A percentile compares a stretch with the other conserved stretches of the same genome.
phyloP scores from a whole-genome alignment of 129 eudicot species.

The Arctium lappa region DNA sequence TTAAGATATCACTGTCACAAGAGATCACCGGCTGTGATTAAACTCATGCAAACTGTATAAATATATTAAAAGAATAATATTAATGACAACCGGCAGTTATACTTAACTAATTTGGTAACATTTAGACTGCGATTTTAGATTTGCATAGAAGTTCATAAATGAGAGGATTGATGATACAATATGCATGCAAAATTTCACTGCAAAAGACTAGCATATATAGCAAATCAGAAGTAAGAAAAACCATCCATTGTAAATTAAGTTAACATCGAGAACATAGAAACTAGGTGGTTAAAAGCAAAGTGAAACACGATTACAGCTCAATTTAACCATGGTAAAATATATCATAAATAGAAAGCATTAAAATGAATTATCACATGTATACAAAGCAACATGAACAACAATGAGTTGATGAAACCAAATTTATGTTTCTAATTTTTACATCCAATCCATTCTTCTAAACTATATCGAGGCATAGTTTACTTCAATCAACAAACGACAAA shows the following conservation, averaged over 20 bases:
- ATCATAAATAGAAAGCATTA: background rate
- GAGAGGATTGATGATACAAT: background rate
- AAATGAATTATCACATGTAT: background rate
- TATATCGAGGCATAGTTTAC: background rate
- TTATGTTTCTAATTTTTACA: background rate
- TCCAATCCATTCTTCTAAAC: background rate
- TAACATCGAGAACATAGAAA: background rate
- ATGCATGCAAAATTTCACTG: slow-evolving; percentile 5
- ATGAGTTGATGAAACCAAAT: background rate
- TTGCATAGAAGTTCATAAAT: background rate
- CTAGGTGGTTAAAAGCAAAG: background rate
- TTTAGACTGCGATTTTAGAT: background rate
- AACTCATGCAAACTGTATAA: background rate
- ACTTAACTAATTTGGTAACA: background rate
- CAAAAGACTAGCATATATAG: background rate
- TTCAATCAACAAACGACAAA: background rate
- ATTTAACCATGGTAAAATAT: background rate
- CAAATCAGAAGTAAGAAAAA: background rate
- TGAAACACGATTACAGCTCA: background rate
- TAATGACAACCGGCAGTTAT: background rate
- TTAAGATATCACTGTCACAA: slow-evolving; percentile 31
- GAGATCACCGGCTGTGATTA: slow-evolving; percentile 10
- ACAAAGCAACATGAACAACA: background rate
- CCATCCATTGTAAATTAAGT: background rate
- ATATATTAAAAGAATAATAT: background rate